These are phyloP conservation scores for Betula pendula DNA, from an alignment of 306 rosid species.

Conservation along the genomic window DNA sequence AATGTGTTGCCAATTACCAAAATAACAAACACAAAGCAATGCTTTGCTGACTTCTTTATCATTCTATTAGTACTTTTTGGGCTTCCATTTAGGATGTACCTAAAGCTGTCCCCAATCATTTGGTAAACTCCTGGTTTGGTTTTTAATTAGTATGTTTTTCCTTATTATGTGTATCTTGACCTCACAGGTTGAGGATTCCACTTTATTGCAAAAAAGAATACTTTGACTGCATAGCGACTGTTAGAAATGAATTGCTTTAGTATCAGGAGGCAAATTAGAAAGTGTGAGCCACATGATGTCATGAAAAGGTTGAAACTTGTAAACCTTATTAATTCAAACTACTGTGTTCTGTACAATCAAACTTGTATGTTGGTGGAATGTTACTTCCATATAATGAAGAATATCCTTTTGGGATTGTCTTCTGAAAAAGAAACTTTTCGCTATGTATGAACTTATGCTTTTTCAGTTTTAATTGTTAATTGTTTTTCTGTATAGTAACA, in stretches of 20 bases:
- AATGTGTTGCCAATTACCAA: not conserved
- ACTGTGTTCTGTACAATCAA: not conserved
- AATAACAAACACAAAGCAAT: not conserved
- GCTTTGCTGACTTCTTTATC: not conserved
- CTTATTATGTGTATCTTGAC: not conserved
- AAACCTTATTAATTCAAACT: not conserved
- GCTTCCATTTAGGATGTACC: not conserved
- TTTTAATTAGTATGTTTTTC: not conserved
- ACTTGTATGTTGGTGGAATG: not conserved
- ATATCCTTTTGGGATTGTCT: not conserved
- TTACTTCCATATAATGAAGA: not conserved
- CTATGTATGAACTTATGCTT: not conserved
- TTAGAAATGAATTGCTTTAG: not conserved
- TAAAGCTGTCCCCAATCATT: not conserved
- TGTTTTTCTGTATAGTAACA: not conserved
- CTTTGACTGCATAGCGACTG: not conserved
- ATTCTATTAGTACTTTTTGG: not conserved
- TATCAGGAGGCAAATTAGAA: not conserved
- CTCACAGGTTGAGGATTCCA: conserved; percentile 1
- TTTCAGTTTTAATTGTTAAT: not conserved
- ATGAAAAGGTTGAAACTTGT: not conserved
- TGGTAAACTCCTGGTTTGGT: not conserved
- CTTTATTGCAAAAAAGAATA: not conserved
- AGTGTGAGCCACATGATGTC: not conserved
- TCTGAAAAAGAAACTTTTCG: not conserved